These are phyloP conservation scores for Thozetella sp. DNA, from an alignment of 495 filamentous ascomycete genomes.

Conservation along the genomic window DNA sequence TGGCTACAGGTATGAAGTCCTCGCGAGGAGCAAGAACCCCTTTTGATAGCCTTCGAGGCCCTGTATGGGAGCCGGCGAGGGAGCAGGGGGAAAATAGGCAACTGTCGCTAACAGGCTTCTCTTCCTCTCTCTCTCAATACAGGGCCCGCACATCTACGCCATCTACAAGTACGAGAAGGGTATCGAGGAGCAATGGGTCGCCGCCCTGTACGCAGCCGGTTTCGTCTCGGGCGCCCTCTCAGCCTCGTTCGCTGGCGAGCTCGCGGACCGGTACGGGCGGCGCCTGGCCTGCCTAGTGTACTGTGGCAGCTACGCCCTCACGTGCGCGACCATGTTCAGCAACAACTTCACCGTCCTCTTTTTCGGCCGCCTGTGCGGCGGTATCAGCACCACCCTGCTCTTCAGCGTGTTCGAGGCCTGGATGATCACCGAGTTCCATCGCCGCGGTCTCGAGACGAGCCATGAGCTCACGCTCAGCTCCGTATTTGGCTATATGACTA, in stretches of 20 bases:
- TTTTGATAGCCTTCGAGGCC: neutral
- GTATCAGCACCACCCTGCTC: constrained; percentile 39
- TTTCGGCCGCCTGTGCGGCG: constrained; percentile 37
- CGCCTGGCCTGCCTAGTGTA: constrained; percentile 32
- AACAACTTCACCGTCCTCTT: constrained; percentile 32
- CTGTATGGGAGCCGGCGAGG: too few relatives aligned
- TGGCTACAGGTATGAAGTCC: constrained; percentile 35
- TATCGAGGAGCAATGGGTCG: constrained; percentile 36
- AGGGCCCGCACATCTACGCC: constrained; percentile 46
- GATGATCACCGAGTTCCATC: constrained; percentile 45
- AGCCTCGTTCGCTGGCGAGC: constrained; percentile 36
- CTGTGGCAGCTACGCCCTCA: constrained; percentile 38
- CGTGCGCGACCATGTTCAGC: constrained; percentile 37
- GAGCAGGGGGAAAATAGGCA: too few relatives aligned
- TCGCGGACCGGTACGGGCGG: constrained; percentile 42
- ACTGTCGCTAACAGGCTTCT: too few relatives aligned
- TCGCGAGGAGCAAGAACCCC: neutral
- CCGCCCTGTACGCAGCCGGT: constrained; percentile 36
- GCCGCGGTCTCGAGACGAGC: constrained; percentile 17
- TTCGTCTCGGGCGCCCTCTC: constrained; percentile 42
- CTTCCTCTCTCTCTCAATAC: too few relatives aligned
- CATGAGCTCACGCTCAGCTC: constrained; percentile 18
- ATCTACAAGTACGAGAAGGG: constrained; percentile 45
- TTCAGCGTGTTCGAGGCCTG: constrained; percentile 46
- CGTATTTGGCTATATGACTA: constrained; percentile 41